Evolutionary conservation across 2,329 filamentous ascomycete genomes (phyloP).

Genomic region (Phyllosticta citribraziliensis): DNA sequence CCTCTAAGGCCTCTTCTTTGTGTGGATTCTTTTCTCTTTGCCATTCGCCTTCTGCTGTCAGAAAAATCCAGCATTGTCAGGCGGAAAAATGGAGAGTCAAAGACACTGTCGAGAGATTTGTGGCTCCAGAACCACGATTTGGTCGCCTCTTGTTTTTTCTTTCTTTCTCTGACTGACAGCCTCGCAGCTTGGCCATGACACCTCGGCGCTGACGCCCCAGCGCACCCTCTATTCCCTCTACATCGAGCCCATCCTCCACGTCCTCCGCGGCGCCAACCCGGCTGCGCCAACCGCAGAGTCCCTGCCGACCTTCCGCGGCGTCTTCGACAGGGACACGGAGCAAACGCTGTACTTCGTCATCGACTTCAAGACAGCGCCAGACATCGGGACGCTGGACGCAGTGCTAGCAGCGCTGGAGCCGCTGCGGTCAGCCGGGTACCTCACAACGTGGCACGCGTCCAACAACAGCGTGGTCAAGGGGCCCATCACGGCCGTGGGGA

Average conservation of each 20-base stretch:
- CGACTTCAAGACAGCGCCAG: conserved; percentile 51
- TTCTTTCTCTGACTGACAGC: neutral
- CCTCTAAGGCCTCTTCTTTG: neutral
- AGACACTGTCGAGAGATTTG: neutral
- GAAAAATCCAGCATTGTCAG: neutral
- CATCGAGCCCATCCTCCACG: conserved; percentile 48
- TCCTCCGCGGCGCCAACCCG: conserved; percentile 48
- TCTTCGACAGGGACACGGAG: conserved; percentile 48
- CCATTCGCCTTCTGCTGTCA: neutral
- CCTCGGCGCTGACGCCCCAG: conserved; percentile 39
- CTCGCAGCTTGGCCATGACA: conserved; percentile 45
- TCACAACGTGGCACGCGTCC: conserved; percentile 43
- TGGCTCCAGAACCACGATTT: neutral
- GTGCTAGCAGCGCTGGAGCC: conserved; percentile 49
- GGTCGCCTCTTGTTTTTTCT: too few species aligned
- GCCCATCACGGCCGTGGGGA: conserved; percentile 53
- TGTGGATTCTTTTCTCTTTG: neutral
- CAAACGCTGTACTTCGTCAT: conserved; percentile 58
- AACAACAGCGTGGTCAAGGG: conserved; percentile 38
- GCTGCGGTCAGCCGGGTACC: conserved; percentile 42
- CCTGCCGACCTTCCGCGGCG: conserved; percentile 29
- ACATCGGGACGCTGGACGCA: conserved; percentile 42
- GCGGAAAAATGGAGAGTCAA: neutral
- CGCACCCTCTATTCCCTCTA: conserved; percentile 50
- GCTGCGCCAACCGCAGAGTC: conserved; percentile 36